Base-by-base conservation (phyloP, 2,329 filamentous ascomycete genomes). In the Aaosphaeria arxii region DNA sequence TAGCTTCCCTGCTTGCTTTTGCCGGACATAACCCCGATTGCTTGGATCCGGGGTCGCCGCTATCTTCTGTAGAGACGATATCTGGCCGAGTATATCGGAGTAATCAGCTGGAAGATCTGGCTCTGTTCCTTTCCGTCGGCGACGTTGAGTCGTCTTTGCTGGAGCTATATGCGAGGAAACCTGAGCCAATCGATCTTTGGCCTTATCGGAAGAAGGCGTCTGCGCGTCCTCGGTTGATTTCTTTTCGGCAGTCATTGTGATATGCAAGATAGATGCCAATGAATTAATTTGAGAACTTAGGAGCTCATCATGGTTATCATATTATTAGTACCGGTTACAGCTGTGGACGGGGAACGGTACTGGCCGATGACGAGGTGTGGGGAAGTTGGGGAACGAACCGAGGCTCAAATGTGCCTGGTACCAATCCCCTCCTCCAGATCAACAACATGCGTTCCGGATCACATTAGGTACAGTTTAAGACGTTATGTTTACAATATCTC, bases 1-100 rank as follows among this genome's bases (percentile, higher is more conserved):
- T 13, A 86, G 73, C 62, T 86, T 86, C 1, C 83, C 83, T 3
- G 81, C 77, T 64, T 81, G 73, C 54, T 83, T 84, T 60, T 86
- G 83, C 5, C 80, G 77, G n/a, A 80, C 65, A 53, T 85, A 86
- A 28, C 83, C 83, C 51, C 77, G 71, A 47, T 78, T 78, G 6
- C 68, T 75, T 0, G 72, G 62, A 44, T 83, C 73, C 2, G 83
- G 82, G 1, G 77, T 84, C 24, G 73, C 68, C 7, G 83, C 82
- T 35, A 83, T 77, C 5, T 64, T 70, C 11, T 72, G 73, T 1
- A 86, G 72, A 0, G 72, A 71, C 5, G 67, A 54, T n/a, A 86
- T 71, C 55, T 85, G 80, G n/a, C 66, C 69, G 0, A 84, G 76
- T 11, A 85, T 75, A 54, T 86, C 83, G 32, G 78, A 80, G 63